Percentiles rank a stretch among this genome's conserved stretches.
phyloP scores from a whole-genome alignment of 2,329 filamentous ascomycete species.

The Beauveria scarabaeidicola region DNA sequence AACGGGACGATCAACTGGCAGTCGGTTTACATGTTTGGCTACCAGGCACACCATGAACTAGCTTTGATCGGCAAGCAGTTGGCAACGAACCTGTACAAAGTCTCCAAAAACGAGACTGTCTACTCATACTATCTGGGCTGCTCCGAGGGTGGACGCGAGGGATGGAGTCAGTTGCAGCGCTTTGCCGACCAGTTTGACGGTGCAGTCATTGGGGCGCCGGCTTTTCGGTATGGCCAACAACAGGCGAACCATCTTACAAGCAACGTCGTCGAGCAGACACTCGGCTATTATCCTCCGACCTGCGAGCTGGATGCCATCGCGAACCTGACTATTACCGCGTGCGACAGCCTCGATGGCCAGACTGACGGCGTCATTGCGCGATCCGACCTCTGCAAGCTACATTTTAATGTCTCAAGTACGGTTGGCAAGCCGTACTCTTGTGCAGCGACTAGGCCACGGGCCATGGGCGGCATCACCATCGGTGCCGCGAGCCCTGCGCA shows the following conservation, averaged over 20 bases:
- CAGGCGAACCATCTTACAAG: slow-evolving; percentile 35
- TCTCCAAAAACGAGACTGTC: slow-evolving; percentile 18
- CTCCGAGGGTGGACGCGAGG: slow-evolving; percentile 43
- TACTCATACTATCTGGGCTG: slow-evolving; percentile 47
- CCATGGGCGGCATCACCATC: slow-evolving; percentile 15
- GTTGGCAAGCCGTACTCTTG: slow-evolving; percentile 26
- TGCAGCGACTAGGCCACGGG: slow-evolving; percentile 13
- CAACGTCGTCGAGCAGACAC: slow-evolving; percentile 29
- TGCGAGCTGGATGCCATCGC: not conserved
- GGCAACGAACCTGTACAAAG: slow-evolving; percentile 32
- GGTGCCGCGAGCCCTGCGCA: slow-evolving; percentile 18
- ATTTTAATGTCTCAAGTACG: slow-evolving; percentile 22
- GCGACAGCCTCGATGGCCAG: not conserved
- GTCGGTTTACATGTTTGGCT: slow-evolving; percentile 29
- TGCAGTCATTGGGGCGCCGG: slow-evolving; percentile 38
- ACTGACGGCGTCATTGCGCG: not conserved
- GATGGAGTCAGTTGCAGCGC: slow-evolving; percentile 41
- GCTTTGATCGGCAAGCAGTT: slow-evolving; percentile 34
- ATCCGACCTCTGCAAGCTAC: slow-evolving; percentile 17
- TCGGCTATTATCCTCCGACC: slow-evolving; percentile 30
- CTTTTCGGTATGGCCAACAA: slow-evolving; percentile 36
- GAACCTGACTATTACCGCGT: not conserved
- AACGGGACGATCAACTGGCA: slow-evolving; percentile 32
- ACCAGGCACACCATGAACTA: slow-evolving; percentile 28
- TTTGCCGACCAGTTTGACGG: slow-evolving; percentile 41